These are phyloP conservation scores for button mushroom (Agaricus bisporus) DNA, from an alignment of 768 basidiomycete species.

Conservation along the genomic window DNA sequence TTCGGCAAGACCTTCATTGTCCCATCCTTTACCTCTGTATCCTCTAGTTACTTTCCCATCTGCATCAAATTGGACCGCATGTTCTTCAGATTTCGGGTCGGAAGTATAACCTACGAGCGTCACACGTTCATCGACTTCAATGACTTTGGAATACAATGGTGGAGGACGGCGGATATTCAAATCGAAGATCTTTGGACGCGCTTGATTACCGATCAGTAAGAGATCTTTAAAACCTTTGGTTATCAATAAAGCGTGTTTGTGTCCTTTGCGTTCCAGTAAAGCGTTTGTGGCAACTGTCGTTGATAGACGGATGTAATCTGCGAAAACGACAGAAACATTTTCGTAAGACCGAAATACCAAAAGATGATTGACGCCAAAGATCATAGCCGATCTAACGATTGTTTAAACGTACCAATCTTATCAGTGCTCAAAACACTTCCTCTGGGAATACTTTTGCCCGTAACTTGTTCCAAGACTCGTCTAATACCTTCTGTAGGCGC, in stretches of 20 bases:
- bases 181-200: slow-evolving; percentile 92
- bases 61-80: slow-evolving; percentile 73
- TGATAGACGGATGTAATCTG: slow-evolving; percentile 87
- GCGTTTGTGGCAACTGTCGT: slow-evolving; percentile 98
- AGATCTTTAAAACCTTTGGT: slow-evolving; percentile 91
- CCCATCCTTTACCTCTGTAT: slow-evolving; percentile 77
- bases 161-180: slow-evolving; percentile 77
- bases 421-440: slow-evolving; percentile 63
- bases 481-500: slow-evolving; percentile 94
- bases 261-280: slow-evolving; percentile 89
- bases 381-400: not conserved
- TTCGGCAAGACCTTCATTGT: slow-evolving; percentile 62
- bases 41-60: slow-evolving; percentile 59
- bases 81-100: slow-evolving; percentile 74
- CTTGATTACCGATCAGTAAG: slow-evolving; percentile 90
- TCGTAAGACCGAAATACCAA: not conserved
- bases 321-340: not conserved
- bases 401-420: slow-evolving; percentile 62
- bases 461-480: slow-evolving; percentile 74
- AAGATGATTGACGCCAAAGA: not conserved
- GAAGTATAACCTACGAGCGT: slow-evolving; percentile 92
- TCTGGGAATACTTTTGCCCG: slow-evolving; percentile 61
- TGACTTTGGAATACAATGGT: slow-evolving; percentile 71
- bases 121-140: slow-evolving; percentile 86
- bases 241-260: slow-evolving; percentile 85